Percentiles rank a stretch among this genome's conserved stretches.
Evolutionary conservation across 129 eudicot species (phyloP).

Genomic region (Mikania micrantha): DNA sequence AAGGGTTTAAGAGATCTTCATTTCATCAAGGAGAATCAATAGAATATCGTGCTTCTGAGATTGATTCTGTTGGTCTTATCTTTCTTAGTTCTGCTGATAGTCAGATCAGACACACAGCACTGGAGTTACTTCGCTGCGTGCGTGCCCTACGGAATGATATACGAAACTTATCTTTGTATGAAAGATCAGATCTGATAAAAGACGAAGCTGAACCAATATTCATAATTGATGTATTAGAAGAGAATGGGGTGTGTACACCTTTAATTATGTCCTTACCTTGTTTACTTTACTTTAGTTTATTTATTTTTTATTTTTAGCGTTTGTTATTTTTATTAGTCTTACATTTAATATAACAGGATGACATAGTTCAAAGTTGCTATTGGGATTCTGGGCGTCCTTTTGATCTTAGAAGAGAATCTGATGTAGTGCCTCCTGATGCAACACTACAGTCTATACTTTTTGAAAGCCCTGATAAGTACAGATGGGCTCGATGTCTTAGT

Average conservation of each 20-base stretch:
- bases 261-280: conserved; percentile 1
- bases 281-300: background rate
- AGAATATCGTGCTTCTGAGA: conserved; percentile 91
- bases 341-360: conserved; percentile 53
- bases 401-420: conserved; percentile 83
- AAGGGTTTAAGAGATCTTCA: conserved; percentile 67
- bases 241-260: conserved; percentile 81
- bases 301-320: background rate
- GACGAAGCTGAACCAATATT: conserved; percentile 90
- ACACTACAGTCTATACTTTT: conserved; percentile 86
- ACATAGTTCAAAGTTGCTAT: conserved; percentile 96
- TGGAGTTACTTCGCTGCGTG: conserved; percentile 91
- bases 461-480: conserved; percentile 95
- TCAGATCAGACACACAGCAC: conserved; percentile 92
- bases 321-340: background rate
- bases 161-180: conserved; percentile 45
- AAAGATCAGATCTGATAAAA: conserved; percentile 52
- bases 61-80: conserved; percentile 94
- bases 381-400: conserved; percentile 95
- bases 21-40: conserved; percentile 78
- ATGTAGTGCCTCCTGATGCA: conserved; percentile 87
- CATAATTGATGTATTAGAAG: conserved; percentile 92
- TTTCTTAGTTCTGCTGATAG: conserved; percentile 94
- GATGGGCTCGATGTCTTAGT: conserved; percentile 97
- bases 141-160: conserved; percentile 91